phyloP scores from a whole-genome alignment of 495 filamentous ascomycete genomes.

The Copromyces sp. region DNA sequence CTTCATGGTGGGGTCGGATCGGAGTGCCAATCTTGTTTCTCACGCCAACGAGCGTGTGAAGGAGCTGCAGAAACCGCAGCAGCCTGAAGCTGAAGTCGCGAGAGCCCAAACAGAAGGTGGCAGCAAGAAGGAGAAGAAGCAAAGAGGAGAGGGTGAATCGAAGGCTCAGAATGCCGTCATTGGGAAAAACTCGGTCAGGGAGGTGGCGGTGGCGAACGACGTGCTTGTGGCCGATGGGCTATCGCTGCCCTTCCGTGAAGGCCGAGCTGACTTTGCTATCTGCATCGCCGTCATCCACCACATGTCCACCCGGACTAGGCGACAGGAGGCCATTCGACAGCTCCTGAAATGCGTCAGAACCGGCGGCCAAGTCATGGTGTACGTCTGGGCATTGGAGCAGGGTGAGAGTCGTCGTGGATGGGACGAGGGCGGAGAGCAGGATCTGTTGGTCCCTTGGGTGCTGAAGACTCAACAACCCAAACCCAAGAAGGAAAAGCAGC shows the following conservation, averaged over 20 bases:
- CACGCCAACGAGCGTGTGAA: slow-evolving; percentile 61
- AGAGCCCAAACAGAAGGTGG: neutral
- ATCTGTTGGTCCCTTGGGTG: slow-evolving; percentile 96
- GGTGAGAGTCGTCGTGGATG: slow-evolving; percentile 80
- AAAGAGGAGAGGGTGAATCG: neutral
- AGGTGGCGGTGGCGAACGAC: slow-evolving; percentile 19
- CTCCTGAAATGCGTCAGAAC: slow-evolving; percentile 55
- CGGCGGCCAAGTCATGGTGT: slow-evolving; percentile 64
- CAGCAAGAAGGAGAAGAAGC: slow-evolving; percentile 3
- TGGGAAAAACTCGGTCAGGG: slow-evolving; percentile 1
- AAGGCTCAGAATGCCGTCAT: neutral
- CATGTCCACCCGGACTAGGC: slow-evolving; percentile 69
- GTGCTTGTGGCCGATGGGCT: slow-evolving; percentile 62
- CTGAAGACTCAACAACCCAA: slow-evolving; percentile 33
- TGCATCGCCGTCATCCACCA: slow-evolving; percentile 94
- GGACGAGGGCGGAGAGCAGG: slow-evolving; percentile 78
- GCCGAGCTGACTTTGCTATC: slow-evolving; percentile 81
- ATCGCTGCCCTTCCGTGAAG: slow-evolving; percentile 57
- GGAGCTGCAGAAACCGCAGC: slow-evolving; percentile 23
- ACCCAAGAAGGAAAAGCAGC: slow-evolving; percentile 11
- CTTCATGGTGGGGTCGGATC: slow-evolving; percentile 80
- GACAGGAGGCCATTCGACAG: slow-evolving; percentile 60
- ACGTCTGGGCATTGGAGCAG: slow-evolving; percentile 97
- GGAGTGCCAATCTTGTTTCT: slow-evolving; percentile 64
- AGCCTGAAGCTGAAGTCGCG: neutral